Evolutionary conservation across 1,284 basidiomycete genomes (phyloP).

Genomic region (Cutaneotrichosporon arboriforme): DNA sequence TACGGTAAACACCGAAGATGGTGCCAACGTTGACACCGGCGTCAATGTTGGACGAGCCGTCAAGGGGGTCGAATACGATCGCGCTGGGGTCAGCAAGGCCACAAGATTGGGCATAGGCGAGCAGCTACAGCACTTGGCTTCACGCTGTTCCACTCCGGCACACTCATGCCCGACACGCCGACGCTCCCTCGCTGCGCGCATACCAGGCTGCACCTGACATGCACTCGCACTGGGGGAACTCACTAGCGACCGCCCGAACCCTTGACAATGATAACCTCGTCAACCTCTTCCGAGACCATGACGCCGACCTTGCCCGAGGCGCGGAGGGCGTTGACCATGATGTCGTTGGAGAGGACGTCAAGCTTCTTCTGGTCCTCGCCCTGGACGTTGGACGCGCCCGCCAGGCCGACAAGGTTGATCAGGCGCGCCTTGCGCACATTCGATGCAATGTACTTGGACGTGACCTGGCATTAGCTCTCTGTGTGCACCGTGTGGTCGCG

Average conservation of each 20-base stretch:
- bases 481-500: too few relatives aligned
- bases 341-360: conserved; percentile 95
- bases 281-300: conserved; percentile 89
- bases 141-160: not conserved
- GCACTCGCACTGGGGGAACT: conserved; percentile 15
- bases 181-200: not conserved
- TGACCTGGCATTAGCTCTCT: conserved; percentile 46
- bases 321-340: conserved; percentile 94
- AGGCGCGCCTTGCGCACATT: conserved; percentile 95
- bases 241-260: conserved; percentile 62
- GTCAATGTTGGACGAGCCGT: conserved; percentile 98
- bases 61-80: conserved; percentile 97
- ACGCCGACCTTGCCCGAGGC: conserved; percentile 94
- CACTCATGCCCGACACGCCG: not conserved
- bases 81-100: conserved; percentile 51
- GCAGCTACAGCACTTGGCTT: not conserved
- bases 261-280: conserved; percentile 79
- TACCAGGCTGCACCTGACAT: too few relatives aligned
- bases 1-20: conserved; percentile 95
- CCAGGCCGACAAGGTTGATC: conserved; percentile 96
- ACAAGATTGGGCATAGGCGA: not conserved
- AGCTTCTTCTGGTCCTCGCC: conserved; percentile 99
- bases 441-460: conserved; percentile 84
- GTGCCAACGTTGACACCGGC: conserved; percentile 99
- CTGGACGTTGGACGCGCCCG: conserved; percentile 93